Conservation (phyloP, 352 stramenopile genomes). For the Phytophthora macrochlamydospora region DNA sequence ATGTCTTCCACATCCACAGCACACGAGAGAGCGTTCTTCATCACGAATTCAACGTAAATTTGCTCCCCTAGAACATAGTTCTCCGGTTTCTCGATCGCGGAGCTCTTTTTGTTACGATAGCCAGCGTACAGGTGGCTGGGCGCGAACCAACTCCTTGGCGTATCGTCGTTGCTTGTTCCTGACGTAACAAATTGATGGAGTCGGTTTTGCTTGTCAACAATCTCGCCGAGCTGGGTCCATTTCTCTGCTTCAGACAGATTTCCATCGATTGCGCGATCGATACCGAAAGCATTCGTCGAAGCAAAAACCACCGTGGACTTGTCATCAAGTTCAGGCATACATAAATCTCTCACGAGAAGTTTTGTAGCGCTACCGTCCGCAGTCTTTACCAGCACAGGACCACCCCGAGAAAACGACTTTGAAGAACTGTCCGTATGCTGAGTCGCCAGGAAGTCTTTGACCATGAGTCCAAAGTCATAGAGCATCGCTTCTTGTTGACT, state of each 20-base stretch:
- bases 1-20: conserved; percentile 83
- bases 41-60: conserved; percentile 89
- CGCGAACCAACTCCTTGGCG: conserved; percentile 50
- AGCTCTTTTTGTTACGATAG: conserved; percentile 61
- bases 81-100: conserved; percentile 44
- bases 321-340: conserved; percentile 86
- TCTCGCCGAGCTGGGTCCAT: conserved; percentile 66
- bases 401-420: conserved; percentile 23
- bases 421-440: conserved; percentile 25
- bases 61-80: conserved; percentile 76
- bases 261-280: conserved; percentile 75
- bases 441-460: conserved; percentile 76
- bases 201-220: conserved; percentile 64
- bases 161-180: conserved; percentile 13
- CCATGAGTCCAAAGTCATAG: conserved; percentile 84
- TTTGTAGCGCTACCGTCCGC: conserved; percentile 48
- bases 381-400: conserved; percentile 34
- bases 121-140: conserved; percentile 57
- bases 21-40: conserved; percentile 87
- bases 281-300: conserved; percentile 70
- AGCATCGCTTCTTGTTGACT: conserved; percentile 85
- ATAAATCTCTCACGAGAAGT: conserved; percentile 72
- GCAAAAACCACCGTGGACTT: conserved; percentile 84
- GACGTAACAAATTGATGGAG: conserved; percentile 62
- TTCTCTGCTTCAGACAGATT: conserved; percentile 54